Conservation (phyloP, 176 grass and related monocot species). For the Hordeum marinum region DNA sequence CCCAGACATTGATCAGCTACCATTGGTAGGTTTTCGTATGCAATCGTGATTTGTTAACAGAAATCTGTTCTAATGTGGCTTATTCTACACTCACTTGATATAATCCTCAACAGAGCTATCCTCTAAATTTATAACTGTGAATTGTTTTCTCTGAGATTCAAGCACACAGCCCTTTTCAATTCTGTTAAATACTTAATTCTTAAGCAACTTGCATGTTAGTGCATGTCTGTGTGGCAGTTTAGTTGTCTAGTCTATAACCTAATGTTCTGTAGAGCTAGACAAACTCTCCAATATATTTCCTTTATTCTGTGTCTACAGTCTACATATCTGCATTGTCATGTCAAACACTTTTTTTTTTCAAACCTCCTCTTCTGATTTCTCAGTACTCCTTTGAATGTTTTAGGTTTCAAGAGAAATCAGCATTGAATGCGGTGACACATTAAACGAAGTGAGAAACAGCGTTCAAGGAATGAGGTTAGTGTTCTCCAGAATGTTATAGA, state of each 20-base stretch:
- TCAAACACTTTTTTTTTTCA: not conserved
- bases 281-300: not conserved
- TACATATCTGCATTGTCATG: not conserved
- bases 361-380: slow-evolving; percentile 2
- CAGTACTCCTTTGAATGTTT: slow-evolving; percentile 19
- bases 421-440: slow-evolving; percentile 55
- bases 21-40: slow-evolving; percentile 47
- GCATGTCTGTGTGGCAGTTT: not conserved
- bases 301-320: not conserved
- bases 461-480: slow-evolving; percentile 20
- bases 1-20: slow-evolving; percentile 75
- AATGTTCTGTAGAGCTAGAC: not conserved
- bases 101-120: not conserved
- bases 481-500: not conserved
- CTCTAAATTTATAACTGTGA: not conserved
- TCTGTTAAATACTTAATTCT: not conserved
- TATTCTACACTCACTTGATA: not conserved
- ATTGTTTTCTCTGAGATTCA: not conserved
- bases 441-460: slow-evolving; percentile 37
- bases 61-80: slow-evolving; percentile 1
- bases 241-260: not conserved
- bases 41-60: not conserved
- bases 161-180: not conserved
- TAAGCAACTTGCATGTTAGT: slow-evolving; percentile 3
- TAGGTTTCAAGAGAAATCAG: slow-evolving; percentile 62